Evolutionary conservation across 352 stramenopile genomes (phyloP).

Genomic region (Phytophthora sojae): DNA sequence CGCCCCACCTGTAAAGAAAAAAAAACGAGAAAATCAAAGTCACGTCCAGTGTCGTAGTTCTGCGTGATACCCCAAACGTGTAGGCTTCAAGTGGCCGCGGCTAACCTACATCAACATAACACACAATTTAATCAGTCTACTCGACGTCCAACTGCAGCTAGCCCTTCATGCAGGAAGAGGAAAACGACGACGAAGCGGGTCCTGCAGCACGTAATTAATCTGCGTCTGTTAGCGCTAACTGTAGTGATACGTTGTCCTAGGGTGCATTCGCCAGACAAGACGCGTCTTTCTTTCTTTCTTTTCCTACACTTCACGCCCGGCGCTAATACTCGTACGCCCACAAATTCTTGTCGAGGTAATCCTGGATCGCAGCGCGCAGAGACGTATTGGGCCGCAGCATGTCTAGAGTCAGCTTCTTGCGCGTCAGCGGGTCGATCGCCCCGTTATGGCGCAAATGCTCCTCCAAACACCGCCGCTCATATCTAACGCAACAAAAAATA

Average conservation of each 20-base stretch:
- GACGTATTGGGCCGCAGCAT: conserved; percentile 80
- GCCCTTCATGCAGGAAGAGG: background rate
- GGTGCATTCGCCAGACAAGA: background rate
- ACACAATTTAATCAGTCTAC: background rate
- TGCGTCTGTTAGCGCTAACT: conserved; percentile 19
- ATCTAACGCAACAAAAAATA: conserved; percentile 25
- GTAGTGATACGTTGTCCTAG: background rate
- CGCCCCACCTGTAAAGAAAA: no score
- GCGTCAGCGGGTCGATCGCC: conserved; percentile 74
- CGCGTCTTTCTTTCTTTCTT: background rate
- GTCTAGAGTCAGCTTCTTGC: conserved; percentile 64
- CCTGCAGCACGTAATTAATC: conserved; percentile 1
- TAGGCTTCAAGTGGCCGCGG: conserved; percentile 30
- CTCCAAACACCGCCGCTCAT: conserved; percentile 74
- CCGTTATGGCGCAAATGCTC: conserved; percentile 75
- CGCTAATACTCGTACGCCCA: conserved; percentile 78
- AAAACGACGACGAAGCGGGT: no score
- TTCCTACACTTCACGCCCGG: background rate
- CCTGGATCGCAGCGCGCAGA: conserved; percentile 73
- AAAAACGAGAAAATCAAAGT: no score
- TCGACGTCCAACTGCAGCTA: background rate
- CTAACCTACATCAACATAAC: conserved; percentile 36
- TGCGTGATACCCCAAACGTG: no score
- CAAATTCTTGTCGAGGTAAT: conserved; percentile 76
- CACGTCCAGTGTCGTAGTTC: no score